A percentile compares a stretch with the other conserved stretches of the same genome.
phyloP scores from a whole-genome alignment of 1,284 basidiomycete species.

The Grifola frondosa region DNA sequence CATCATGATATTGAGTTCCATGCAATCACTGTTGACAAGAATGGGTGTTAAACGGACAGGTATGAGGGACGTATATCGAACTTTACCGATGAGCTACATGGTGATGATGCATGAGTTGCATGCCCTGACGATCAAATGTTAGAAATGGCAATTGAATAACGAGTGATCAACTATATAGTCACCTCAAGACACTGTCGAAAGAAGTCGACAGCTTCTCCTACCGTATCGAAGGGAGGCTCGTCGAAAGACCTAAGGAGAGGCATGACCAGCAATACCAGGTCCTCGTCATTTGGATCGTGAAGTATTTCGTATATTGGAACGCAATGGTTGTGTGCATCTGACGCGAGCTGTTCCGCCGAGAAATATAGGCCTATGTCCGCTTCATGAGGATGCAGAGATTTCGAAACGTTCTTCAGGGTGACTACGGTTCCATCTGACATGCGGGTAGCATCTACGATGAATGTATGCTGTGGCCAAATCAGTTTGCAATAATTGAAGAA shows the following conservation, averaged over 20 bases:
- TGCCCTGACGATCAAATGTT: constrained; percentile 21
- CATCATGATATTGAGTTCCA: constrained; percentile 37
- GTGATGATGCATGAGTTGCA: constrained; percentile 24
- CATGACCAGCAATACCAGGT: constrained; percentile 26
- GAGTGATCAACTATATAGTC: not conserved
- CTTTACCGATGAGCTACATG: constrained; percentile 27
- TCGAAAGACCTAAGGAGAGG: constrained; percentile 22
- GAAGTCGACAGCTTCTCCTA: constrained; percentile 31
- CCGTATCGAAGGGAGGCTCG: constrained; percentile 22
- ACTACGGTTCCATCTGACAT: not conserved
- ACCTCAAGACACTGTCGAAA: constrained; percentile 32
- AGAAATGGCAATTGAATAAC: not conserved
- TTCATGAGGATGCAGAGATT: constrained; percentile 9
- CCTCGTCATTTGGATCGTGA: constrained; percentile 14
- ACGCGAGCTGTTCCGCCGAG: constrained; percentile 11
- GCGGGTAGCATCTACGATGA: constrained; percentile 1
- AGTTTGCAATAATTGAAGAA: not conserved
- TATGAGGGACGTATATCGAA: not conserved
- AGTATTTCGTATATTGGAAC: constrained; percentile 28
- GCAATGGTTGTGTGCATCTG: constrained; percentile 27
- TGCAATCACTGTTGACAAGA: constrained; percentile 37
- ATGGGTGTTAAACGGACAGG: not conserved
- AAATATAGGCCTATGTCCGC: constrained; percentile 18
- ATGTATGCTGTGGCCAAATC: not conserved
- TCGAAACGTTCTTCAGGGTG: constrained; percentile 2